Base-by-base conservation (phyloP, 805 yeast genomes). In the Sungouiozyma intestinalis region DNA sequence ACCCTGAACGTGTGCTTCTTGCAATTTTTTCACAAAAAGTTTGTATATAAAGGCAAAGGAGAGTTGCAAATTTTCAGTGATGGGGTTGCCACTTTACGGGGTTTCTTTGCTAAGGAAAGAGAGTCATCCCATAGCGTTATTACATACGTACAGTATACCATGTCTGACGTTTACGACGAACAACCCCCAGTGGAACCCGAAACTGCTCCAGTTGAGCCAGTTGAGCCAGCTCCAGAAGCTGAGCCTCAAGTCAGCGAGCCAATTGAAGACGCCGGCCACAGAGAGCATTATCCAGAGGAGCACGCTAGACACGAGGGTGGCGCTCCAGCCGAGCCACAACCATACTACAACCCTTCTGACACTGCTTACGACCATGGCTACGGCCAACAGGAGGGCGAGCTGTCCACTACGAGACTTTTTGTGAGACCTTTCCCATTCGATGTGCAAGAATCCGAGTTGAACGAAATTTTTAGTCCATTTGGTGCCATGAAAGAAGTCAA, bases 401-500 rank as follows among this genome's bases (percentile, higher is more conserved):
- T 65, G 36, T 68, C 73, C 41, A 64, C 58, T 46, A 66, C 68
- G 38, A 66, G 70, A 60, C 58, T 76, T 44, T 77, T 76, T 53
- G 79, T 76, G 47, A 76, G 81, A 73, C 83, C 83, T 34, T 70
- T 77, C 55, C 74, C 76, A 50, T 71, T 67, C 40, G 80, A 75
- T 48, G 69, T 63, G 34, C 64, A 60, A 46, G 72, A 67, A 47
- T 76, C 79, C 47, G 84, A 80, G 54, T 65, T 83, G 42, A 80
- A 79, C 64, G 85, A 76, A 45, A 77, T 77, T 58, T 82, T 83
- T 58, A 61, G 77, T 16, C 72, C 76, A 43, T 72, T 71, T 46
- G 94, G 90, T 52, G 74, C 81, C 39, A 66, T 83, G 53, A 68
- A 71, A 47, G 86, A 80, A 56, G 76, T 81, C 41, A 78, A 78